These are phyloP conservation scores for Pythium aphanidermatum DNA, from an alignment of 352 stramenopile genomes.

Conservation along the genomic window DNA sequence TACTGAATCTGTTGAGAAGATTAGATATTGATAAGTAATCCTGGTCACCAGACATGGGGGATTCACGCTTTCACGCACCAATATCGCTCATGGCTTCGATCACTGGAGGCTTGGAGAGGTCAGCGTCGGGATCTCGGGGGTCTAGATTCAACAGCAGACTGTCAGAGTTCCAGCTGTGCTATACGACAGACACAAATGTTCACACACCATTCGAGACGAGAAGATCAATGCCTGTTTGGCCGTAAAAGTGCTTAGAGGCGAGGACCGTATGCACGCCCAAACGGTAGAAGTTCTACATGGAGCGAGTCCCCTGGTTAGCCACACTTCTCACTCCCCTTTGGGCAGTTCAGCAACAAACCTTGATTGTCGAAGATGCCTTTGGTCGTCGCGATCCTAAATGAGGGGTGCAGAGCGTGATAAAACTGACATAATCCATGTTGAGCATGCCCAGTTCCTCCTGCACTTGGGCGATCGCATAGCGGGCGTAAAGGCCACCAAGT, in stretches of 20 bases:
- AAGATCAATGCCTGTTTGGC: slow-evolving; percentile 68
- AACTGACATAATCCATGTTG: slow-evolving; percentile 64
- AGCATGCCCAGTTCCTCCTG: slow-evolving; percentile 47
- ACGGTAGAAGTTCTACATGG: slow-evolving; percentile 64
- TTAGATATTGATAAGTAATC: too few relatives aligned
- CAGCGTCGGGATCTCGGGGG: neutral
- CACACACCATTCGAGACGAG: slow-evolving; percentile 27
- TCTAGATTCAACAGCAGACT: slow-evolving; percentile 7
- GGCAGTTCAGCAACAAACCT: too few relatives aligned
- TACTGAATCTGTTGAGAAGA: slow-evolving; percentile 25
- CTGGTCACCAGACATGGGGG: neutral
- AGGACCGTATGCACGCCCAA: slow-evolving; percentile 70
- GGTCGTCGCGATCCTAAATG: slow-evolving; percentile 69
- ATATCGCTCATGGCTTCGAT: slow-evolving; percentile 63
- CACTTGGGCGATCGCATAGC: slow-evolving; percentile 59
- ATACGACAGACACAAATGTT: neutral
- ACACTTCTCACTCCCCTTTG: too few relatives aligned
- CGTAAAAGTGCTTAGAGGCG: slow-evolving; percentile 54
- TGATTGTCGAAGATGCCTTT: slow-evolving; percentile 50
- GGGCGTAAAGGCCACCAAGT: slow-evolving; percentile 67
- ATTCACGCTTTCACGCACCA: slow-evolving; percentile 21
- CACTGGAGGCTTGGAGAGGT: slow-evolving; percentile 23
- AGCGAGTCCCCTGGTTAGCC: too few relatives aligned
- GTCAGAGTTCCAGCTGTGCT: neutral
- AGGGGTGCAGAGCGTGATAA: slow-evolving; percentile 74